Evolutionary conservation across 768 basidiomycete species (phyloP).

Genomic region (Sistotremastrum suecicum): DNA sequence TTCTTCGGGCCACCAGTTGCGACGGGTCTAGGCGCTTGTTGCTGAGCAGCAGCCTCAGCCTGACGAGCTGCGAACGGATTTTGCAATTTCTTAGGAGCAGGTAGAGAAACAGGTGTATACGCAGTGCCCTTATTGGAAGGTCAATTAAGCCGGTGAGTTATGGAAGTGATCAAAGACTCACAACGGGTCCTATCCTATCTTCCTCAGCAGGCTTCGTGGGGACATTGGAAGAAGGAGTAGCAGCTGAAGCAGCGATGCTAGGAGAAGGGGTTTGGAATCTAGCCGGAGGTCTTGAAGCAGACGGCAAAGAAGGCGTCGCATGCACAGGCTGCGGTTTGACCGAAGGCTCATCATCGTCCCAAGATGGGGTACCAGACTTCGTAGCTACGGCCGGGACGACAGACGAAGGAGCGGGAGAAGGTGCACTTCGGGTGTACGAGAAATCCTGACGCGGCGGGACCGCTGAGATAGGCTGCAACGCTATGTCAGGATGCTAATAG

Average conservation of each 20-base stretch:
- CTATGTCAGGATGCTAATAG: slow-evolving; percentile 20
- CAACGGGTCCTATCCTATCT: slow-evolving; percentile 71
- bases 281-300: not conserved
- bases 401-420: slow-evolving; percentile 26
- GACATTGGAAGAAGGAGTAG: slow-evolving; percentile 28
- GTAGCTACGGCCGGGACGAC: slow-evolving; percentile 25
- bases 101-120: slow-evolving; percentile 78
- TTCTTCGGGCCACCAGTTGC: slow-evolving; percentile 42
- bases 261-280: slow-evolving; percentile 12
- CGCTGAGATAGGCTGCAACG: slow-evolving; percentile 17
- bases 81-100: slow-evolving; percentile 73
- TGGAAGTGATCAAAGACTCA: slow-evolving; percentile 8
- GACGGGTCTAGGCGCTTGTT: slow-evolving; percentile 2
- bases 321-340: slow-evolving; percentile 23
- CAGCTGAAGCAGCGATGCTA: slow-evolving; percentile 17
- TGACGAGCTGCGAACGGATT: slow-evolving; percentile 65
- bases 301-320: slow-evolving; percentile 16
- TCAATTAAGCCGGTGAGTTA: too few species aligned
- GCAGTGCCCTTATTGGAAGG: slow-evolving; percentile 75
- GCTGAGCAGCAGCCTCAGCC: slow-evolving; percentile 12
- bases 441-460: slow-evolving; percentile 7
- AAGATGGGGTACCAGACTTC: slow-evolving; percentile 37
- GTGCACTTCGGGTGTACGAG: not conserved
- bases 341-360: slow-evolving; percentile 29
- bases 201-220: slow-evolving; percentile 62